Evolutionary conservation across 2,329 filamentous ascomycete species (phyloP), one percentile per base, ranked within the genome.

Genomic region (Teratosphaeria zuluensis): DNA sequence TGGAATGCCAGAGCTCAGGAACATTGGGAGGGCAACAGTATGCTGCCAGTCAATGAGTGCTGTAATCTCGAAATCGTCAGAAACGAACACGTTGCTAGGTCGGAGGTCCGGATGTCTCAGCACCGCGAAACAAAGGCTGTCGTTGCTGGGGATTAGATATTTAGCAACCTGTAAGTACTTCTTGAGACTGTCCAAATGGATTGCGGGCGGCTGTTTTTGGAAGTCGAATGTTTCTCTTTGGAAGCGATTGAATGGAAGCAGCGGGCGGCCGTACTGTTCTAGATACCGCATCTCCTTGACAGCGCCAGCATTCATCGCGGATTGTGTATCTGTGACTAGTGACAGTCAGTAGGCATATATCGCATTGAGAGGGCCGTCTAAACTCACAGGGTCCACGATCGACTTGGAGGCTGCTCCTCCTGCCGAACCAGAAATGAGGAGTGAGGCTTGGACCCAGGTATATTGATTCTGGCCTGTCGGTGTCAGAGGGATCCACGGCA

Each of bases 41-140:
- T 76, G 68, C 62, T 77, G 74, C 75, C 74, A 77, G 59, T 78
- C 74, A 38, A 77, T 75, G 1, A 77, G 60, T 60, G 31, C 54
- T 4, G 62, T 65, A 19, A 65, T 63, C 7, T 57, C 38, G 64
- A 65, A 64, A 32, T 69, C 58, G 5, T 69, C 62, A 38, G 65
- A 69, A 11, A 71, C 59, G 54, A 72, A 72, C 24, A 73, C 68
- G 58, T 72, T 74, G 59, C 65, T 67, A 1, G 70, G 69, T 48
- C 66, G 62, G n/a, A 73, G 61, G 56, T 65, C 64, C 21, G 63
- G 64, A 58, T 61, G 61, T 42, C 65, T 58, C 12, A 64, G n/a
- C n/a, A 52, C 38, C 21, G 65, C 59, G 14, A 58, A 59, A 6
- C 48, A 59, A 54, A 70, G 59, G 30, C 33, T 38, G 3, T 48